Evolutionary conservation across 2,329 filamentous ascomycete species (phyloP), one percentile per base, ranked within the genome.

Genomic region (Pleoardoris graminearum): DNA sequence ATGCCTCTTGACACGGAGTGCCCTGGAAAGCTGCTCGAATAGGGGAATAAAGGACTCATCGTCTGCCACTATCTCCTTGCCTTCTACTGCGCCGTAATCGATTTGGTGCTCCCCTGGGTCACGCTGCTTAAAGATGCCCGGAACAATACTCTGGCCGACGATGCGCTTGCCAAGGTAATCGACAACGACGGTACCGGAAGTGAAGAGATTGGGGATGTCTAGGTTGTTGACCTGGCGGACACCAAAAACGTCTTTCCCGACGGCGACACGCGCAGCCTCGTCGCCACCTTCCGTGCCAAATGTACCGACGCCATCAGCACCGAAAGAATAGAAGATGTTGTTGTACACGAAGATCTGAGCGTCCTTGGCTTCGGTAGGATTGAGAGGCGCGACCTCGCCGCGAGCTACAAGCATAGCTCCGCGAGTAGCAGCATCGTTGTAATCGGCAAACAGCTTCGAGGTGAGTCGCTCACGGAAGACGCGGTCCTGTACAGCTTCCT

Each of bases 301-400:
- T 14, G 94, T 99, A 37, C 94, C 93, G 39, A 97, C 94, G 47
- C 94, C 95, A 72, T 99, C 94, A 38, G 94, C 93, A 57, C 94
- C 94, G 65, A 97, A 97, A 0, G 94, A 97, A 80, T 96, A 99
- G 80, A 99, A 99, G 62, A 99, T 91, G 76, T 99, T 99, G 81
- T 97, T 97, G 80, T 97, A 97, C 21, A 99, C 93, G 68, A 96
- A 99, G 60, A 99, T 99, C 73, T 99, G 94, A 3, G 94, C 94
- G 72, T 99, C 93, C 61, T 83, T 85, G 58, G 82, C 86, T 76
- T 99, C 94, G 0, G 93, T 97, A 6, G 94, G 95, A 77, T 99
- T 99, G 49, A 99, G 78, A 6, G 94, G 91, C 17, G 91, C 87
- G 58, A 99, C 89, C 73, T 99, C 94, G 48, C 94, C 94, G 51